phyloP scores from a whole-genome alignment of 2,329 filamentous ascomycete genomes.

The Phaeosphaeria sp. region DNA sequence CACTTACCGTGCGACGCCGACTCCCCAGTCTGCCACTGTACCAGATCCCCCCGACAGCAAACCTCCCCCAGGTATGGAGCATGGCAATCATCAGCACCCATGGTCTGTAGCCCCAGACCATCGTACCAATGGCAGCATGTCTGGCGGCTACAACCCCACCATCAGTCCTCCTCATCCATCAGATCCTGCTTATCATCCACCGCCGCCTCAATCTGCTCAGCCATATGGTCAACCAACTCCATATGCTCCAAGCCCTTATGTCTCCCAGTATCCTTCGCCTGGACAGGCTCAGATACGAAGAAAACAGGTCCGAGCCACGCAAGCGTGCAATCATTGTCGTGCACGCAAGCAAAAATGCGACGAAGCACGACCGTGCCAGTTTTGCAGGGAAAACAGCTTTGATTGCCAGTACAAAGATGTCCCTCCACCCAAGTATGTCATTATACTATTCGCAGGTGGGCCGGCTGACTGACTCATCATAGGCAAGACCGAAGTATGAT shows the following conservation, averaged over 20 bases:
- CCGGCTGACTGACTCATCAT: conserved; percentile 24
- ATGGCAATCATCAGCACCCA: conserved; percentile 39
- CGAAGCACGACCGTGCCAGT: conserved; percentile 51
- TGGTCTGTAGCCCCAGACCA: conserved; percentile 44
- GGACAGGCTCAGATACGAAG: conserved; percentile 32
- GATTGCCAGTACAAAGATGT: conserved; percentile 91
- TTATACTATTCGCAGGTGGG: not conserved
- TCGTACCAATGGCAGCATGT: conserved; percentile 38
- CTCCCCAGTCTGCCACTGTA: conserved; percentile 34
- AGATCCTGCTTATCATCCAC: conserved; percentile 41
- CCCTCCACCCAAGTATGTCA: conserved; percentile 82
- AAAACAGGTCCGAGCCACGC: conserved; percentile 48
- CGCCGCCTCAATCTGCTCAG: conserved; percentile 33
- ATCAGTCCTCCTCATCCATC: conserved; percentile 39
- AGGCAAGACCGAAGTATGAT: conserved; percentile 59
- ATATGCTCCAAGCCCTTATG: conserved; percentile 37
- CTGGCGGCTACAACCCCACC: conserved; percentile 41
- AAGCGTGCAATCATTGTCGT: conserved; percentile 70
- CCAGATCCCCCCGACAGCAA: conserved; percentile 35
- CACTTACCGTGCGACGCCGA: conserved; percentile 40
- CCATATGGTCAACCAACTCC: conserved; percentile 38
- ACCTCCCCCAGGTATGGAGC: conserved; percentile 41
- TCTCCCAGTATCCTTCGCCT: conserved; percentile 34
- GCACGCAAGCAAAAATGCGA: conserved; percentile 52
- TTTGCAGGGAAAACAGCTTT: conserved; percentile 84